These are phyloP conservation scores for Juglanconis sp. DNA, from an alignment of 2,329 filamentous ascomycete genomes.

Conservation along the genomic window DNA sequence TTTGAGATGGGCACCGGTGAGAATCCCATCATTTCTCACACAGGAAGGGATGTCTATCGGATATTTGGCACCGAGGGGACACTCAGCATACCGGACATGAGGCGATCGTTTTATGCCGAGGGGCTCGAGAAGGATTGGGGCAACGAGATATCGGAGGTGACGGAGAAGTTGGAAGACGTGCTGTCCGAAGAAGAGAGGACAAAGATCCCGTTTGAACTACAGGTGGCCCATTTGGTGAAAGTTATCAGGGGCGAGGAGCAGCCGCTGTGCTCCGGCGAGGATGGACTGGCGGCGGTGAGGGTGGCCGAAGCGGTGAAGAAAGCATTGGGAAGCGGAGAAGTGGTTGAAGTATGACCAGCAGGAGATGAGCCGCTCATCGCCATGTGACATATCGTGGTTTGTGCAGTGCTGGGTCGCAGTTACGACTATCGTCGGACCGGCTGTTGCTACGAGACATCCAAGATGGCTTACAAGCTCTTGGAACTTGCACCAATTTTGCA, in stretches of 20 bases:
- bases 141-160: not conserved
- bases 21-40: constrained; percentile 48
- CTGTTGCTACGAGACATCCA: too few relatives aligned
- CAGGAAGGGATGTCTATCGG: constrained; percentile 45
- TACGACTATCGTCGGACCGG: too few relatives aligned
- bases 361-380: not conserved
- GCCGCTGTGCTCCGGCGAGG: constrained; percentile 9
- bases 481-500: too few relatives aligned
- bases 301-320: constrained; percentile 13
- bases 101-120: constrained; percentile 5
- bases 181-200: constrained; percentile 5
- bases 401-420: too few relatives aligned
- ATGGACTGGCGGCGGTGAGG: constrained; percentile 11
- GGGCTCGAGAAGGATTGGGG: constrained; percentile 6
- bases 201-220: constrained; percentile 13
- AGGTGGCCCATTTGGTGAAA: constrained; percentile 5
- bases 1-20: constrained; percentile 59
- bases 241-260: constrained; percentile 1
- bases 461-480: too few relatives aligned
- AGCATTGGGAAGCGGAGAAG: constrained; percentile 1
- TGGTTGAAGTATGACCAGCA: constrained; percentile 2
- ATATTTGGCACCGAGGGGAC: constrained; percentile 30
- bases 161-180: not conserved
- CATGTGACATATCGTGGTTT: not conserved
- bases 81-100: constrained; percentile 19